These are phyloP conservation scores for Gomphus bonarii DNA, from an alignment of 1,284 basidiomycete genomes.

Conservation along the genomic window DNA sequence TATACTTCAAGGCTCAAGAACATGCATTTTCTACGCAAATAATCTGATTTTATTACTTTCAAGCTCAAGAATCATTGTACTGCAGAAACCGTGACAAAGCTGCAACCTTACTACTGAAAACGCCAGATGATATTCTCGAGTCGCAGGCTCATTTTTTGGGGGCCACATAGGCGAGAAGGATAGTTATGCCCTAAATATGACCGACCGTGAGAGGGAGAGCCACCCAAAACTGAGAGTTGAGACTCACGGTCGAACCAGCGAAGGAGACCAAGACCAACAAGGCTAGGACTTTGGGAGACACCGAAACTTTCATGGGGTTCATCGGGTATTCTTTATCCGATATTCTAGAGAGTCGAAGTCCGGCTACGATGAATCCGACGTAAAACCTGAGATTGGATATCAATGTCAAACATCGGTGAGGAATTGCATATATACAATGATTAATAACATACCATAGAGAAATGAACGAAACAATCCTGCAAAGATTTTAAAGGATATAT, in stretches of 20 bases:
- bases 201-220: no score
- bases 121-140: neutral
- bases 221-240: neutral
- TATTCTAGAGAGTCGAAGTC: constrained; percentile 3
- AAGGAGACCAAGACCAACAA: neutral
- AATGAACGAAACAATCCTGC: constrained; percentile 3
- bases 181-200: neutral
- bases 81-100: no score
- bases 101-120: neutral
- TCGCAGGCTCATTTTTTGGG: neutral
- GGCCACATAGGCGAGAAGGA: constrained; percentile 1
- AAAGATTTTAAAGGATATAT: neutral
- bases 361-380: constrained; percentile 6
- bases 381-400: neutral
- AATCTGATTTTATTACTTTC: no score
- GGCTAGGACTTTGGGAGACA: neutral
- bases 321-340: constrained; percentile 5
- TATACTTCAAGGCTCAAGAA: no score
- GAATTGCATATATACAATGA: no score
- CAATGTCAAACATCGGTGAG: neutral
- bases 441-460: constrained; percentile 1
- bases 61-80: neutral
- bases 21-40: no score
- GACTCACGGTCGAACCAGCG: neutral
- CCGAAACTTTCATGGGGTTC: constrained; percentile 8